Percentiles rank a stretch among this genome's conserved stretches.
Conservation (phyloP, 2,329 filamentous ascomycete species). For the Colletotrichum spaethianum region DNA sequence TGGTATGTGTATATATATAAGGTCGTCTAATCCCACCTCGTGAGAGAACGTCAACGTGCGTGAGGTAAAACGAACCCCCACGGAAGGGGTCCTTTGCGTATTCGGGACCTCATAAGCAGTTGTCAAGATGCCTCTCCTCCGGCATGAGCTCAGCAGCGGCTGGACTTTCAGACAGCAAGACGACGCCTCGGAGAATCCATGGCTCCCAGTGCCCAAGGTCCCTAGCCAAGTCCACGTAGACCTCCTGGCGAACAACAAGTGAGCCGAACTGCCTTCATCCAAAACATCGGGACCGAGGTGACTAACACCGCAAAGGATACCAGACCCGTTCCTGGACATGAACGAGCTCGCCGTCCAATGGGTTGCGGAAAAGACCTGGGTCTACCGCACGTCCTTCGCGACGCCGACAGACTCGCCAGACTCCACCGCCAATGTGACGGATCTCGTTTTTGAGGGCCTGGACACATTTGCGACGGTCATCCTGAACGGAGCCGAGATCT, state of each 20-base stretch:
- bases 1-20: neutral
- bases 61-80: neutral
- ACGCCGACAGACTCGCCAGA: slow-evolving; percentile 37
- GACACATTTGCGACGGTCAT: slow-evolving; percentile 74
- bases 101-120: neutral
- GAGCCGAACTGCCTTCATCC: neutral
- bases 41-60: neutral
- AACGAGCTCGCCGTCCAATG: slow-evolving; percentile 73
- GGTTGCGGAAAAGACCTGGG: slow-evolving; percentile 75
- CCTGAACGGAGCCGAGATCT: slow-evolving; percentile 67
- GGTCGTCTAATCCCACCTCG: too few relatives aligned
- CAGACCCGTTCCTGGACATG: slow-evolving; percentile 72
- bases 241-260: slow-evolving; percentile 54
- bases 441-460: slow-evolving; percentile 74
- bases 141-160: slow-evolving; percentile 42
- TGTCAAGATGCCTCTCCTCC: slow-evolving; percentile 3
- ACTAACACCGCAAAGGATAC: slow-evolving; percentile 52
- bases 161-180: slow-evolving; percentile 47
- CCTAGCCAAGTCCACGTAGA: slow-evolving; percentile 57
- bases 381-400: slow-evolving; percentile 62
- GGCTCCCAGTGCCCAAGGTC: slow-evolving; percentile 52
- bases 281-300: neutral
- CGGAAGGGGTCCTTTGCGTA: too few relatives aligned
- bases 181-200: slow-evolving; percentile 46
- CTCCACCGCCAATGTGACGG: slow-evolving; percentile 44